A percentile compares a stretch with the other conserved stretches of the same genome.
phyloP scores from a whole-genome alignment of 768 basidiomycete genomes.

The Postia placenta region DNA sequence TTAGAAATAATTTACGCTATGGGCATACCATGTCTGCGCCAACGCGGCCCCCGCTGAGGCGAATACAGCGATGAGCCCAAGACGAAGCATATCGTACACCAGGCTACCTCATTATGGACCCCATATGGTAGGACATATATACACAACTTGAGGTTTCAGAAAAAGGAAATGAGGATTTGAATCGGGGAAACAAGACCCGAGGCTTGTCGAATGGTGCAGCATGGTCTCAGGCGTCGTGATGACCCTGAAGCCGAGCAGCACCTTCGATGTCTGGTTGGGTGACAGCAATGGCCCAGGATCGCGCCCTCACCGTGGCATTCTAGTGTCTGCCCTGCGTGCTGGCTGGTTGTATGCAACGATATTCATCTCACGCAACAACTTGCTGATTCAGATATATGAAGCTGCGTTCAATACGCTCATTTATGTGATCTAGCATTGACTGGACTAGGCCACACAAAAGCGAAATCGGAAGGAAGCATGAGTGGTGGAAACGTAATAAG shows the following conservation, averaged over 20 bases:
- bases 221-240: background rate
- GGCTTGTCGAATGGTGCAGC: background rate
- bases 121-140: background rate
- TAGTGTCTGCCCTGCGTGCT: too few species aligned
- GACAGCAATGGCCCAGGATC: too few species aligned
- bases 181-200: background rate
- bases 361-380: too few species aligned
- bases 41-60: background rate
- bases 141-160: background rate
- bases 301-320: too few species aligned
- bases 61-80: background rate
- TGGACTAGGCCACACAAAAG: background rate
- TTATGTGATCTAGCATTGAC: background rate
- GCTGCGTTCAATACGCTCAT: too few species aligned
- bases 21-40: slow-evolving; percentile 3
- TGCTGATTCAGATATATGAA: too few species aligned
- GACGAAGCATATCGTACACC: background rate
- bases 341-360: too few species aligned
- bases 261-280: too few species aligned
- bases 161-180: background rate
- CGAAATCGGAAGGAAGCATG: background rate
- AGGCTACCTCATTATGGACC: background rate
- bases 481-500: background rate
- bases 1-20: background rate
- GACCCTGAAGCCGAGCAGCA: background rate